These are phyloP conservation scores for Adiantum capillusveneris DNA, from an alignment of 75 land plant genomes.

Conservation along the genomic window DNA sequence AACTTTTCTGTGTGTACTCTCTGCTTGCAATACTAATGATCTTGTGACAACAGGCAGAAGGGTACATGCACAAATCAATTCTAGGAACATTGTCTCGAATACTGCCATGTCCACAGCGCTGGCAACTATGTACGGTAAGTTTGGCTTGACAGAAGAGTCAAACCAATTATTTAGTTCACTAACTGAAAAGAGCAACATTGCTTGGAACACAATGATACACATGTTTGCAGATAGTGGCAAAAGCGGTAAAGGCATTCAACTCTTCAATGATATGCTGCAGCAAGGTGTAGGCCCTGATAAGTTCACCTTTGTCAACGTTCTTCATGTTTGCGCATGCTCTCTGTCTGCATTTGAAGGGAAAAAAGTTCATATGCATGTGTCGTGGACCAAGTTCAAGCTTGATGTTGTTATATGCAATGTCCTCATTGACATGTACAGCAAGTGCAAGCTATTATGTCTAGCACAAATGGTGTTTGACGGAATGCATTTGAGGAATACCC, in stretches of 20 bases:
- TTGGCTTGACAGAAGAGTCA: background rate
- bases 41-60: conserved; percentile 29
- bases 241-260: background rate
- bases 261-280: conserved; percentile 9
- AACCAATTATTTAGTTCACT: background rate
- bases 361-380: conserved; percentile 5
- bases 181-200: background rate
- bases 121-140: conserved; percentile 45
- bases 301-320: conserved; percentile 2
- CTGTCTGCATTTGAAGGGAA: background rate
- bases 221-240: conserved; percentile 1
- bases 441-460: conserved; percentile 18
- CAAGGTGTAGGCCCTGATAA: conserved; percentile 3
- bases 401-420: background rate
- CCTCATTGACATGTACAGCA: conserved; percentile 17
- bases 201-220: conserved; percentile 9
- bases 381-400: background rate
- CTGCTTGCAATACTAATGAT: background rate
- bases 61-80: conserved; percentile 32
- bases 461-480: conserved; percentile 38
- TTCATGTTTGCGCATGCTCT: conserved; percentile 4
- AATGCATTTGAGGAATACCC: conserved; percentile 32
- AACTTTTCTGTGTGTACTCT: background rate
- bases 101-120: conserved; percentile 33
- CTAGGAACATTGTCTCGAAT: conserved; percentile 21